phyloP scores from a whole-genome alignment of 2,329 filamentous ascomycete species.

The Knufia fluminis region DNA sequence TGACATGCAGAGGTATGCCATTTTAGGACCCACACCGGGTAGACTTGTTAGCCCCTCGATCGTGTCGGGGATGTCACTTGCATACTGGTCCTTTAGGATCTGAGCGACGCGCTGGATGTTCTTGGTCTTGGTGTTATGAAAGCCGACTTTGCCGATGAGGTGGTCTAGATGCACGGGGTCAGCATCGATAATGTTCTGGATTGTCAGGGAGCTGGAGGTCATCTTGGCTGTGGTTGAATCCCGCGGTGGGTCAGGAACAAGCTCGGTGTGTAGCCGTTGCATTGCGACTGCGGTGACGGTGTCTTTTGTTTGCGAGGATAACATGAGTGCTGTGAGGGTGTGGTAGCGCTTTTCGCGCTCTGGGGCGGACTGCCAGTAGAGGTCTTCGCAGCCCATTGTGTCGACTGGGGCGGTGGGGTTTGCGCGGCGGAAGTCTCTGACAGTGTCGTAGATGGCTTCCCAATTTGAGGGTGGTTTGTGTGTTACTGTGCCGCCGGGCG shows the following conservation, averaged over 20 bases:
- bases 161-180: slow-evolving; percentile 58
- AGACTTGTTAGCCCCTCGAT: slow-evolving; percentile 66
- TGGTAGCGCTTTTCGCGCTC: slow-evolving; percentile 64
- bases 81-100: slow-evolving; percentile 61
- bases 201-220: slow-evolving; percentile 45
- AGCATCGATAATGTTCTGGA: slow-evolving; percentile 68
- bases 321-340: slow-evolving; percentile 78
- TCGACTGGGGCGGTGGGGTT: slow-evolving; percentile 72
- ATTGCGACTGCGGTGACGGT: slow-evolving; percentile 81
- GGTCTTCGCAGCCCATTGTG: slow-evolving; percentile 79
- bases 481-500: slow-evolving; percentile 28
- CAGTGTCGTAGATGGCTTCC: slow-evolving; percentile 69
- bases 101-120: slow-evolving; percentile 66
- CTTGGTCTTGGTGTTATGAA: slow-evolving; percentile 90
- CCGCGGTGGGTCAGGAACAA: slow-evolving; percentile 39
- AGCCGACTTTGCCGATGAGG: slow-evolving; percentile 76
- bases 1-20: slow-evolving; percentile 81
- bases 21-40: slow-evolving; percentile 86
- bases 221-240: slow-evolving; percentile 16
- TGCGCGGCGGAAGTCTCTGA: slow-evolving; percentile 67
- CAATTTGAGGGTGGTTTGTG: slow-evolving; percentile 64
- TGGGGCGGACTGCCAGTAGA: slow-evolving; percentile 35
- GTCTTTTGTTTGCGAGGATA: slow-evolving; percentile 88
- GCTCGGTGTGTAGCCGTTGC: slow-evolving; percentile 64
- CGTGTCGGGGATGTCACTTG: slow-evolving; percentile 69